phyloP scores from a whole-genome alignment of 768 basidiomycete species.

The Tephrocybe sp. region DNA sequence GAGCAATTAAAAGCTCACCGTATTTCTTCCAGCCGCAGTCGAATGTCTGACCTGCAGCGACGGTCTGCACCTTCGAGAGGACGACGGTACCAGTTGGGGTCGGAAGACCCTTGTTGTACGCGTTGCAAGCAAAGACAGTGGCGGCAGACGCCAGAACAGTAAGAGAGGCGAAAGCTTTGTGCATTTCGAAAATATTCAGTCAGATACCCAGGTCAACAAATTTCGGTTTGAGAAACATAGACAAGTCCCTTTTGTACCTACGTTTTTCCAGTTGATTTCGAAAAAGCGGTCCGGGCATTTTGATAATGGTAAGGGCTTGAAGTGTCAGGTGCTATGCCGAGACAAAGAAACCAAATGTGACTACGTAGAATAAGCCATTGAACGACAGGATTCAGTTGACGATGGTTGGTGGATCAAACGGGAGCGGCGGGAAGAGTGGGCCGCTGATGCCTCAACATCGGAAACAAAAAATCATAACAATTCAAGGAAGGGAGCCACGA shows the following conservation, averaged over 20 bases:
- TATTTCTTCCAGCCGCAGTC: constrained; percentile 9
- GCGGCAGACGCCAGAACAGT: not conserved
- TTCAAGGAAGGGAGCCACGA: not conserved
- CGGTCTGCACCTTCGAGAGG: constrained; percentile 2
- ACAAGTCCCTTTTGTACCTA: not conserved
- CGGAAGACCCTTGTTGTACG: constrained; percentile 4
- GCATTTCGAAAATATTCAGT: not conserved
- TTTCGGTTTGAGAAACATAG: not conserved
- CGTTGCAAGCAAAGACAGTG: constrained; percentile 4
- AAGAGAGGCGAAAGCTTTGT: constrained; percentile 1
- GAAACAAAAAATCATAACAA: constrained; percentile 7
- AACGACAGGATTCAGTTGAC: not conserved
- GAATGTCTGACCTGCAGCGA: constrained; percentile 22
- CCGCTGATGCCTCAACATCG: constrained; percentile 11
- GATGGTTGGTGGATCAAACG: not conserved
- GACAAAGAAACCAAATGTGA: not conserved
- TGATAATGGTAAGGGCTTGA: not conserved
- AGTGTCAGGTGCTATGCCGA: not conserved
- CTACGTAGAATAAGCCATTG: not conserved
- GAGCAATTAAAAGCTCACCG: not conserved
- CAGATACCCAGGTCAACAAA: not conserved
- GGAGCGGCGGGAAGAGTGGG: constrained; percentile 4
- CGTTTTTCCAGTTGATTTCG: not conserved
- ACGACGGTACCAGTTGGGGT: constrained; percentile 2
- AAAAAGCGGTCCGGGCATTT: not conserved